phyloP scores from a whole-genome alignment of 129 eudicot species.

The Escallonia herrerae region DNA sequence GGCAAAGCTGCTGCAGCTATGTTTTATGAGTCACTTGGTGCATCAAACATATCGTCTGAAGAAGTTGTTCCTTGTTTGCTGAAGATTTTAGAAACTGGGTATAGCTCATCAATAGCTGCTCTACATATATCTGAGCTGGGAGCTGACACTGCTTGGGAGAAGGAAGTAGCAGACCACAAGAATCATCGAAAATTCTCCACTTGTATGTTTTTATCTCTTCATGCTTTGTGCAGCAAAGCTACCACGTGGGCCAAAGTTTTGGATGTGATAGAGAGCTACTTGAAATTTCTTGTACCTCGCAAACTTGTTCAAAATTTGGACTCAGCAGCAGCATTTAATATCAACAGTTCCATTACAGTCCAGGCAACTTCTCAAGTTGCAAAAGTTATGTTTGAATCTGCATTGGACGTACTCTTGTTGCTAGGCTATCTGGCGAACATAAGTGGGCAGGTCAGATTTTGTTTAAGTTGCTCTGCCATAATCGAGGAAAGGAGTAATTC shows the following conservation, averaged over 20 bases:
- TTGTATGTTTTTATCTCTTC: conserved; percentile 60
- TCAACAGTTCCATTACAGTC: conserved; percentile 43
- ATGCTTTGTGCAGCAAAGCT: conserved; percentile 61
- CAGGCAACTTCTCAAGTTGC: conserved; percentile 90
- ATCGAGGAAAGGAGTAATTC: too few relatives aligned
- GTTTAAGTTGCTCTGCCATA: too few relatives aligned
- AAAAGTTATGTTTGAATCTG: conserved; percentile 85
- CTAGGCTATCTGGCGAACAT: conserved; percentile 73
- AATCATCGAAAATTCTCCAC: conserved; percentile 64
- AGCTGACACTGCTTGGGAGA: conserved; percentile 70
- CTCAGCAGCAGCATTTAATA: conserved; percentile 33
- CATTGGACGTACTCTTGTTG: conserved; percentile 63
- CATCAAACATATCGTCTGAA: conserved; percentile 56
- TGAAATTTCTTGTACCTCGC: conserved; percentile 70
- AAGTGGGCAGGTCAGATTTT: conserved; percentile 73
- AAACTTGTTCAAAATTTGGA: conserved; percentile 41
- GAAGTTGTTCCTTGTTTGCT: conserved; percentile 60
- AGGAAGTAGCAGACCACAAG: conserved; percentile 60
- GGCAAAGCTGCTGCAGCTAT: conserved; percentile 76
- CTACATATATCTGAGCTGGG: conserved; percentile 69
- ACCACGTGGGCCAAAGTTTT: conserved; percentile 67
- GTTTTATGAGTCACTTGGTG: conserved; percentile 53
- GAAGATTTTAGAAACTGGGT: conserved; percentile 71
- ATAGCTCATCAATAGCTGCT: conserved; percentile 44
- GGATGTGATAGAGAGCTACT: conserved; percentile 59